Evolutionary conservation across 1,284 basidiomycete genomes (phyloP).

Genomic region (Malassezia dermatis): DNA sequence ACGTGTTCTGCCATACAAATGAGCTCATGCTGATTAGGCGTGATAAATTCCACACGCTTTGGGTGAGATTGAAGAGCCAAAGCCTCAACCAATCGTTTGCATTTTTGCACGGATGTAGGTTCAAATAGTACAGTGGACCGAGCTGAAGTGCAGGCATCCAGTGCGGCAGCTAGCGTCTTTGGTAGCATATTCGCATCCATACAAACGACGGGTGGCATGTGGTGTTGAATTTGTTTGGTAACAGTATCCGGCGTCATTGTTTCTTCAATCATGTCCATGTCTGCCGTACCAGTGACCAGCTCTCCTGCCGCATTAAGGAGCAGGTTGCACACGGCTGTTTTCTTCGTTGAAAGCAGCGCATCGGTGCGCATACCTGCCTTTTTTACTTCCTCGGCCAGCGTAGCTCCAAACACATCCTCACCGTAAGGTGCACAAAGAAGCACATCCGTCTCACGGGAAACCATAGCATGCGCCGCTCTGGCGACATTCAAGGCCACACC

Average conservation of each 20-base stretch:
- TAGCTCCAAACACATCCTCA: constrained; percentile 38
- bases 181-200: constrained; percentile 71
- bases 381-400: constrained; percentile 57
- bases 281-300: constrained; percentile 73
- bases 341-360: constrained; percentile 54
- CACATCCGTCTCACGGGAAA: constrained; percentile 44
- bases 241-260: background rate
- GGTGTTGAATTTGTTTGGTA: constrained; percentile 48
- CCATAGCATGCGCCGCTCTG: constrained; percentile 65
- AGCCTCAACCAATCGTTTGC: constrained; percentile 58
- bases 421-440: constrained; percentile 50
- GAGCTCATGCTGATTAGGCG: constrained; percentile 14
- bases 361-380: constrained; percentile 67
- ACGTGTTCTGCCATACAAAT: background rate
- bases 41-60: constrained; percentile 39
- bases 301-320: constrained; percentile 64
- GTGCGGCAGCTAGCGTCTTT: constrained; percentile 54
- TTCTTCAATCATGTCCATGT: constrained; percentile 56
- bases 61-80: constrained; percentile 14
- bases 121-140: constrained; percentile 50
- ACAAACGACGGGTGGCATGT: constrained; percentile 58
- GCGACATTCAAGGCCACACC: constrained; percentile 91
- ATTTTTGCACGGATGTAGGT: constrained; percentile 77
- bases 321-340: constrained; percentile 64
- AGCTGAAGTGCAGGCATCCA: constrained; percentile 36